Base-by-base conservation (phyloP, 1,284 basidiomycete genomes). In the Heterobasidion occidentale region DNA sequence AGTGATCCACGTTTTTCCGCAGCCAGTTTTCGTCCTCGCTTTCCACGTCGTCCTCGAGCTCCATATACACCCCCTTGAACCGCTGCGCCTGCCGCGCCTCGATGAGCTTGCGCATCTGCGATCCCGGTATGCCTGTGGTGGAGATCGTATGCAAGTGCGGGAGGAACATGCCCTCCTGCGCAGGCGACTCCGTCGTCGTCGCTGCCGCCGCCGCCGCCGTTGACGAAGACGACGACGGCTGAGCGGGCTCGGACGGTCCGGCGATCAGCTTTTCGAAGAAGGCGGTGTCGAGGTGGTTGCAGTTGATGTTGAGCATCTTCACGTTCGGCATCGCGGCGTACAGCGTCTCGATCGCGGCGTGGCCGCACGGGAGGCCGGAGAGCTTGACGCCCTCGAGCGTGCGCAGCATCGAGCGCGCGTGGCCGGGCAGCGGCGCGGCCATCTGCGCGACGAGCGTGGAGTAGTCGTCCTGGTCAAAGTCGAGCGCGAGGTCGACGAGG, bases 401-500 rank as follows among this genome's bases (percentile, higher is more conserved):
- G 19, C 66, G 66, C 33, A 84, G 70, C 42, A 84, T 58, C 3
- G 75, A 74, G 51, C 69, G 68, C 46, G 69, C 69, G 46, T 67
- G 63, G 4, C 68, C 68, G 1, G 68, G 68, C 51, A 67, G 60
- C 0, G 72, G 73, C 2, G 57, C 62, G 19, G 71, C 66, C 33
- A 86, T 71, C 47, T 72, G 69, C 20, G 62, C 61, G 15, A 76
- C 71, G 51, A 86, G 71, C 0, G 72, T 67, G 4, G 71, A 73
- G 60, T 74, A 84, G 56, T 84, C 80, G 27, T 68, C 72, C 3
- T 69, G 64, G 50, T 80, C 76, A 53, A 79, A 78, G 60, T 84
- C 77, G n/a, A 87, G 70, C 2, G 70, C 61, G 15, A 87, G 72
- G 42, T 65, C 66, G 35, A 67, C 71, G 34, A 85, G 64, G 55